Base-by-base conservation (phyloP, 768 basidiomycete genomes). In the Suillus luteus region DNA sequence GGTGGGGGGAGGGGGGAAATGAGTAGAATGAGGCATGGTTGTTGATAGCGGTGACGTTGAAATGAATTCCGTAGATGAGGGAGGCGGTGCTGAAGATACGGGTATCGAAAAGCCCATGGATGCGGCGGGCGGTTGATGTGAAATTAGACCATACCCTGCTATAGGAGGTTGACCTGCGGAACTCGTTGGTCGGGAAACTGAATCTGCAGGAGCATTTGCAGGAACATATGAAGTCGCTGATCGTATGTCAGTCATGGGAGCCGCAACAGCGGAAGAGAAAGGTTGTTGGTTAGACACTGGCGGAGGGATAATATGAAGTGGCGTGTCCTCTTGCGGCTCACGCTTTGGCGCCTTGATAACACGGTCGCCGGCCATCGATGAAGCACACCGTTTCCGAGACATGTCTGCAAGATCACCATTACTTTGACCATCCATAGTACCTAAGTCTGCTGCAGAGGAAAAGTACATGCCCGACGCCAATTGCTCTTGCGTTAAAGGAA, bases 381-480 rank as follows among this genome's bases (percentile, higher is more conserved):
- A 83, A 3, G 78, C 83, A 55, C 83, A 85, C 22, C 83, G 83
- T 65, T 84, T 84, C 38, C 83, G 82, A 55, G 83, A 78, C 52
- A 76, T 69, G 67, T 84, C 83, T 54, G 75, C 73, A 27, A 68
- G 60, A 67, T 80, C 76, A 54, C 67, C 69, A 67, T 65, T 64
- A 58, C 70, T 63, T 64, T 71, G 69, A 33, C 67, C 24, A 62
- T 79, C 75, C 46, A 72, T 22, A 17, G 52, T 22, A 33, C 27
- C 59, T 55, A 65, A 9, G 46, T 75, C 75, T 7, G 33, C 43
- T 41, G 66, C 27, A 22, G 64, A 55, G 55, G 69, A 68, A 57
- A 69, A 71, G 44, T 69, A 67, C 52, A 71, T 19, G 66, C 62
- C 3, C 59, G 68, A 11, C 64, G 71, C 72, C 62, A 68, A 68